Evolutionary conservation across 208 protist genomes (phyloP).

Genomic region (Herpetomonas samuelpessoai): DNA sequence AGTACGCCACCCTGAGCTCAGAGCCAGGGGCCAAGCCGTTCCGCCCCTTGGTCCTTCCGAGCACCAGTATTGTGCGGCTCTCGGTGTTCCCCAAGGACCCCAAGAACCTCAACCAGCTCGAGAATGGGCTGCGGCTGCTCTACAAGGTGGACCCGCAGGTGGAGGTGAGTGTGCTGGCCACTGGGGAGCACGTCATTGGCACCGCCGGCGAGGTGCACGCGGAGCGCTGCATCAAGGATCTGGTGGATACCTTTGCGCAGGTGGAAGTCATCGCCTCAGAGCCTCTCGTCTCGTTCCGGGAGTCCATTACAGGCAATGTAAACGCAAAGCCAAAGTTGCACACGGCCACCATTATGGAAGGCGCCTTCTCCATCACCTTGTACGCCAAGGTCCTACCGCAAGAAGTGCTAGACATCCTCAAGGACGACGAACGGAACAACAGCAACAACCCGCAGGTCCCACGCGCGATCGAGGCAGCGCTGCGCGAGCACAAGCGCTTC

Average conservation of each 20-base stretch:
- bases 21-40: slow-evolving; percentile 77
- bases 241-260: slow-evolving; percentile 86
- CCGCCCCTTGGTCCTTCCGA: slow-evolving; percentile 76
- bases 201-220: slow-evolving; percentile 97
- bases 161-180: slow-evolving; percentile 91
- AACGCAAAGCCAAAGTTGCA: slow-evolving; percentile 75
- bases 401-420: slow-evolving; percentile 73
- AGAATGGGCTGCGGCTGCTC: slow-evolving; percentile 90
- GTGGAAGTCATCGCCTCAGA: slow-evolving; percentile 83
- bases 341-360: slow-evolving; percentile 55
- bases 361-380: slow-evolving; percentile 69
- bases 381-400: slow-evolving; percentile 63
- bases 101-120: slow-evolving; percentile 55
- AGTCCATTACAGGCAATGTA: slow-evolving; percentile 64
- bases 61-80: slow-evolving; percentile 96
- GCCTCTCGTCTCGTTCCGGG: slow-evolving; percentile 87
- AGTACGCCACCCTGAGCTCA: slow-evolving; percentile 93
- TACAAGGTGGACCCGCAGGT: slow-evolving; percentile 96
- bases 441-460: slow-evolving; percentile 45
- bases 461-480: slow-evolving; percentile 25
- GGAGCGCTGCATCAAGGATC: slow-evolving; percentile 94
- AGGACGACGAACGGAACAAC: slow-evolving; percentile 68
- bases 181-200: slow-evolving; percentile 96
- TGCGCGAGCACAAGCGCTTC: slow-evolving; percentile 64
- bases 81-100: slow-evolving; percentile 92